These are phyloP conservation scores for Botrytis elliptica DNA, from an alignment of 2,329 filamentous ascomycete species.

Conservation along the genomic window DNA sequence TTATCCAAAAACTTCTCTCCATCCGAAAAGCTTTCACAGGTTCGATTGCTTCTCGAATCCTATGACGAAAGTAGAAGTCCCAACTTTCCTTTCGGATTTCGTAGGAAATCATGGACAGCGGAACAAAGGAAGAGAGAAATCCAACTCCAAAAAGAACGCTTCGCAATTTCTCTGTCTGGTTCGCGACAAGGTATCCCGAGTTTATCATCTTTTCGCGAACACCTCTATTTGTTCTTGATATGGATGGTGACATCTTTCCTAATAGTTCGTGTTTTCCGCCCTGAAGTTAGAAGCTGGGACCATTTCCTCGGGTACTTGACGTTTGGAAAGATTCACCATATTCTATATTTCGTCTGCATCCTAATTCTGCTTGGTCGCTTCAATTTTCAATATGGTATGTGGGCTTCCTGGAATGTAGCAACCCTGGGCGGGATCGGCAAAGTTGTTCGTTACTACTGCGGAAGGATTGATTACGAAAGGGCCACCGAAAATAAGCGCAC, in stretches of 20 bases:
- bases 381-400: no score
- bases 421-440: rapidly evolving
- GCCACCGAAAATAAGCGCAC: not conserved
- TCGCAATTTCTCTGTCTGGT: not conserved
- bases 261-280: not conserved
- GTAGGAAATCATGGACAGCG: not conserved
- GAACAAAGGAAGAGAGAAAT: not conserved
- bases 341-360: not conserved
- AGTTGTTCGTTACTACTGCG: not conserved
- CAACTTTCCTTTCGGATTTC: not conserved
- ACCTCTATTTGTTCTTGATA: rapidly evolving
- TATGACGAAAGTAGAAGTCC: not conserved
- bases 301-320: not conserved
- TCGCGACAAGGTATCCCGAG: not conserved
- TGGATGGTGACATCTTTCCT: rapidly evolving
- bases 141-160: not conserved
- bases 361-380: not conserved
- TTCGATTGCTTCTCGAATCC: not conserved
- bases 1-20: not conserved
- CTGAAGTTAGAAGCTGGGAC: not conserved
- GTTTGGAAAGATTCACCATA: not conserved
- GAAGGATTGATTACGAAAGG: not conserved
- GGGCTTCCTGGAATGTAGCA: rapidly evolving
- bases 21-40: not conserved
- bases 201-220: rapidly evolving